A percentile compares a stretch with the other conserved stretches of the same genome.
phyloP scores from a whole-genome alignment of 345 rosid species.

The Camelina hispida region DNA sequence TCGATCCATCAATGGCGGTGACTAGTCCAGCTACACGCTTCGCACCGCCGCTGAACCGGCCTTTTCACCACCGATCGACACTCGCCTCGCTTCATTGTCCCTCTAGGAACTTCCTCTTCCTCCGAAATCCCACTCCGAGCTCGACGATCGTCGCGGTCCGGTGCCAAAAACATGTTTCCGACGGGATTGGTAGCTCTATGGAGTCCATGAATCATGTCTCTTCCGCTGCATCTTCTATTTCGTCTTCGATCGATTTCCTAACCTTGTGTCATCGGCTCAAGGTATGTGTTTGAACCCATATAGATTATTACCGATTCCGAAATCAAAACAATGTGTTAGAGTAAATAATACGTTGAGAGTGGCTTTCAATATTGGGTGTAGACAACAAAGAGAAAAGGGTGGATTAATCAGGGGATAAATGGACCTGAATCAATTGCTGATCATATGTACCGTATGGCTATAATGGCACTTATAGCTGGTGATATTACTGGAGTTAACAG shows the following conservation, averaged over 20 bases:
- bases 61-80: slow-evolving; percentile 41
- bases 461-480: slow-evolving; percentile 82
- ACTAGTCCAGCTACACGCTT: slow-evolving; percentile 45
- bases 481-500: slow-evolving; percentile 81
- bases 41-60: slow-evolving; percentile 46
- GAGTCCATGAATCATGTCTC: slow-evolving; percentile 42
- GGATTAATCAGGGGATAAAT: slow-evolving; percentile 85
- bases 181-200: slow-evolving; percentile 43
- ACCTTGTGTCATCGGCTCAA: slow-evolving; percentile 85
- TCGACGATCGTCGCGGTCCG: slow-evolving; percentile 53
- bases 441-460: slow-evolving; percentile 95
- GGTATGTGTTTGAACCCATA: slow-evolving; percentile 47
- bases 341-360: background rate
- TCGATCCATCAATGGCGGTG: slow-evolving; percentile 52
- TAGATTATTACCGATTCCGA: background rate
- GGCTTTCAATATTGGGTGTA: slow-evolving; percentile 35
- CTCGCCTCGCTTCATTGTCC: slow-evolving; percentile 40
- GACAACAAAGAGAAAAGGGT: slow-evolving; percentile 96
- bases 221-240: slow-evolving; percentile 38
- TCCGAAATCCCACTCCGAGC: slow-evolving; percentile 38
- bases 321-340: background rate
- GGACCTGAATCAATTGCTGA: slow-evolving; percentile 92
- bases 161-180: slow-evolving; percentile 50
- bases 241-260: slow-evolving; percentile 77
- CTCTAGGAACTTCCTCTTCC: slow-evolving; percentile 39